Evolutionary conservation across 2,329 filamentous ascomycete species (phyloP), one percentile per base, ranked within the genome.

Genomic region (Aquanectria penicillioides): DNA sequence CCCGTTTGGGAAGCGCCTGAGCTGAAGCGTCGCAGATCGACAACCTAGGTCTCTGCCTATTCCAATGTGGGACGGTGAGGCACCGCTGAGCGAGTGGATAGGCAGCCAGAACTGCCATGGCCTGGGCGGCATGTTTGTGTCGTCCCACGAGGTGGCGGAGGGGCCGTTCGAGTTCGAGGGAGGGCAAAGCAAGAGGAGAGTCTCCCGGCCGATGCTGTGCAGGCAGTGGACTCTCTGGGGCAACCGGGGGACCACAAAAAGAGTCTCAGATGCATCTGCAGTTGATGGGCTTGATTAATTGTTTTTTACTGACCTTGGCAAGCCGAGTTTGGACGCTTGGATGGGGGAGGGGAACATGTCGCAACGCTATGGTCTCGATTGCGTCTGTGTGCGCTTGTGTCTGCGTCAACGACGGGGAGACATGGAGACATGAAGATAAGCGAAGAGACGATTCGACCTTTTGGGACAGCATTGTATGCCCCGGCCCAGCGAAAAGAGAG

Each of bases 91-190:
- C 13, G 6, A 17, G 38, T 9, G 25, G 38, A n/a, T n/a, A n/a
- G n/a, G n/a, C n/a, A n/a, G n/a, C n/a, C n/a, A n/a, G n/a, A n/a
- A n/a, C n/a, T n/a, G n/a, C n/a, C n/a, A n/a, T n/a, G n/a, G n/a
- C n/a, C n/a, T n/a, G n/a, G n/a, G n/a, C n/a, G n/a, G n/a, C n/a
- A n/a, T n/a, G n/a, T n/a, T n/a, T n/a, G 34, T 17, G 10, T 18
- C 8, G 18, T 43, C 44, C 52, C 43, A 41, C 52, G 52, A 48
- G 36, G 44, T 41, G 40, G 41, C 33, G 43, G 52, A 49, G 44
- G 36, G 43, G 44, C 43, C 26, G 26, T 33, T 43, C 26, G 9
- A 15, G 3, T 37, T 7, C 29, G 46, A 41, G 50, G 50, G 38
- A 53, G 38, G 9, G 8, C 3, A 22, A n/a, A n/a, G n/a, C n/a